A percentile compares a stretch with the other conserved stretches of the same genome.
phyloP scores from a whole-genome alignment of 768 basidiomycete genomes.

The Stropharia rugosoannulata region DNA sequence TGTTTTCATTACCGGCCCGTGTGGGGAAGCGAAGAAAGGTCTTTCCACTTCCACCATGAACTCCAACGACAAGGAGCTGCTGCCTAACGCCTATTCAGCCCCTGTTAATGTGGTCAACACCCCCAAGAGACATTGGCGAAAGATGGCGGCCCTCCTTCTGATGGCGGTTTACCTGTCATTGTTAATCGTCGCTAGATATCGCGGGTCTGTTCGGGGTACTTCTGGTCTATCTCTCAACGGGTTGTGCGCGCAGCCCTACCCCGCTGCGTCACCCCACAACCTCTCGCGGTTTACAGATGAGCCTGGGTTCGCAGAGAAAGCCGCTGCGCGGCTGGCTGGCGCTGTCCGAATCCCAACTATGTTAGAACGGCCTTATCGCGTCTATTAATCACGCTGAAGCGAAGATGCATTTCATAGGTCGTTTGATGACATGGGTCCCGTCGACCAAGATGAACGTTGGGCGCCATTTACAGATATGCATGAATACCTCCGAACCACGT shows the following conservation, averaged over 20 bases:
- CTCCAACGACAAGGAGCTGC: no score
- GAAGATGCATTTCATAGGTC: conserved; percentile 15
- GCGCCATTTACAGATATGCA: conserved; percentile 25
- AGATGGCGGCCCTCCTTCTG: no score
- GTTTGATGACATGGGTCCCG: conserved; percentile 30
- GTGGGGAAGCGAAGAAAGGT: no score
- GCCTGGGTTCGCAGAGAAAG: conserved; percentile 18
- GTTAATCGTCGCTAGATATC: no score
- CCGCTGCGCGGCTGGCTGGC: conserved; percentile 23
- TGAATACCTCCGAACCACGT: conserved; percentile 22
- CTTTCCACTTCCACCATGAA: no score
- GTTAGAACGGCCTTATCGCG: conserved; percentile 8
- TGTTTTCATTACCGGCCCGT: no score
- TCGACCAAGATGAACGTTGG: conserved; percentile 26
- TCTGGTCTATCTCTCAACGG: background rate
- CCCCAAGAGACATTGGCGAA: no score
- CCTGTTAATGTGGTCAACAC: no score
- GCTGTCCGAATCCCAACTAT: conserved; percentile 28
- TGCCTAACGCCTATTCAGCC: no score
- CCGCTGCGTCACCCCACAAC: conserved; percentile 18
- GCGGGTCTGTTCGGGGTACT: no score
- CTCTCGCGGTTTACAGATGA: conserved; percentile 20
- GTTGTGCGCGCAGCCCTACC: conserved; percentile 20
- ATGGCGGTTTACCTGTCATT: no score
- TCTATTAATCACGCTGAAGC: background rate